Conservation (phyloP, 2,329 filamentous ascomycete species). For the Cordyceps cicadae region DNA sequence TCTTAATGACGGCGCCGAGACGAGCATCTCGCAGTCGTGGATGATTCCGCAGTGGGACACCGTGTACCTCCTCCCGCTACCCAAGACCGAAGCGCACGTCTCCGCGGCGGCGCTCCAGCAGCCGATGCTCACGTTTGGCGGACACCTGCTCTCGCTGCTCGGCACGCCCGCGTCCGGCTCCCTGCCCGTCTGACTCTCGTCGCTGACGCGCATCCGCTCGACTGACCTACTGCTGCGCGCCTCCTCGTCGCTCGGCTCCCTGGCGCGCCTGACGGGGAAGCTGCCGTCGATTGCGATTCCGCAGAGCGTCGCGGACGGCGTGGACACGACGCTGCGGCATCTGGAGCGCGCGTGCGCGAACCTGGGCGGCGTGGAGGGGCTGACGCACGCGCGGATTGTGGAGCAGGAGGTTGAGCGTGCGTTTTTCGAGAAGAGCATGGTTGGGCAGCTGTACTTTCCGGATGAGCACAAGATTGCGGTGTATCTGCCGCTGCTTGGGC, state of each 20-base stretch:
- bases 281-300: slow-evolving; percentile 90
- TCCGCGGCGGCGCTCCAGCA: slow-evolving; percentile 60
- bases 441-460: slow-evolving; percentile 95
- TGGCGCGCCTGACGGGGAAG: slow-evolving; percentile 76
- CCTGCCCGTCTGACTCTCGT: slow-evolving; percentile 74
- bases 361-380: slow-evolving; percentile 56
- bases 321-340: slow-evolving; percentile 69
- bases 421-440: slow-evolving; percentile 99
- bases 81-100: slow-evolving; percentile 41
- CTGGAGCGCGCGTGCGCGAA: slow-evolving; percentile 68
- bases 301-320: slow-evolving; percentile 73
- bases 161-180: slow-evolving; percentile 79
- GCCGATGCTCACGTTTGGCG: slow-evolving; percentile 81
- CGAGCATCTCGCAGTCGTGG: slow-evolving; percentile 58
- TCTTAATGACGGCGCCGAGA: slow-evolving; percentile 34
- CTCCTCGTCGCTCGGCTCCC: slow-evolving; percentile 85
- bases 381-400: slow-evolving; percentile 74
- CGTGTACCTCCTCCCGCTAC: slow-evolving; percentile 50
- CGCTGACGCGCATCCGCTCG: slow-evolving; percentile 72
- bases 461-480: slow-evolving; percentile 98
- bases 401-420: slow-evolving; percentile 85
- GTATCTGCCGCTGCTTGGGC: slow-evolving; percentile 83
- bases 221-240: slow-evolving; percentile 80
- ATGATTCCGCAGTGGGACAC: slow-evolving; percentile 92
- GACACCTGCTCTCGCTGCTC: slow-evolving; percentile 79